Percentiles rank a stretch among this genome's conserved stretches.
These are phyloP conservation scores for Penicillium sp. DNA, from an alignment of 2,329 filamentous ascomycete species.

Conservation along the genomic window DNA sequence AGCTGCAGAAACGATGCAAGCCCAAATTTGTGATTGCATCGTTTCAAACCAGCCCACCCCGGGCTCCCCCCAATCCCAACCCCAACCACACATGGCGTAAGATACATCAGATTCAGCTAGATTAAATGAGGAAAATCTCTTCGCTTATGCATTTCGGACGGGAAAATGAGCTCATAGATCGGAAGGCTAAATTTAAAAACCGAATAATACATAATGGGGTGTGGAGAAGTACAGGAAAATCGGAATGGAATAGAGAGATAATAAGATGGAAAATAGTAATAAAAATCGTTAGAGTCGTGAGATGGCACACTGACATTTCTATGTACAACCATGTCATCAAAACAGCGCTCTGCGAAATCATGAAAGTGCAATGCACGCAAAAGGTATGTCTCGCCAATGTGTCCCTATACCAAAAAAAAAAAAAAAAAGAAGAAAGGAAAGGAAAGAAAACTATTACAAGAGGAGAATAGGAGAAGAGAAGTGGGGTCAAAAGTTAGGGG, in stretches of 20 bases:
- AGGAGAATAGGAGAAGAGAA: not conserved
- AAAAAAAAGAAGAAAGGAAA: no score
- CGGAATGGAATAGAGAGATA: not conserved
- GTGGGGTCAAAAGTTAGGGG: not conserved
- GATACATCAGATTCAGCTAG: not conserved
- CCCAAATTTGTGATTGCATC: not conserved
- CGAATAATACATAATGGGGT: not conserved
- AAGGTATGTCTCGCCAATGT: not conserved
- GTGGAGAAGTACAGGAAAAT: not conserved
- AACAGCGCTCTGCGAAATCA: conserved; percentile 11
- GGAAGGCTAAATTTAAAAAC: not conserved
- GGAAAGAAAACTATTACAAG: not conserved
- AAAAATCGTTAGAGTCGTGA: conserved; percentile 24
- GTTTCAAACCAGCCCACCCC: not conserved
- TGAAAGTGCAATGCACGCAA: conserved; percentile 8
- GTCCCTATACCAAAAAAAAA: no score
- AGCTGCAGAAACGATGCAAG: not conserved
- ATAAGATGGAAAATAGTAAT: not conserved
- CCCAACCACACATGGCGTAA: not conserved
- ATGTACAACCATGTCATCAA: conserved; percentile 28
- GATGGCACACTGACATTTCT: conserved; percentile 25
- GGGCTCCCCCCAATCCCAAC: not conserved
- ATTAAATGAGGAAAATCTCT: not conserved
- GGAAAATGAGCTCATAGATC: not conserved
- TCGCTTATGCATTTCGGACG: not conserved